Conservation (phyloP, 257 asterid species). For the Solanum okadae region DNA sequence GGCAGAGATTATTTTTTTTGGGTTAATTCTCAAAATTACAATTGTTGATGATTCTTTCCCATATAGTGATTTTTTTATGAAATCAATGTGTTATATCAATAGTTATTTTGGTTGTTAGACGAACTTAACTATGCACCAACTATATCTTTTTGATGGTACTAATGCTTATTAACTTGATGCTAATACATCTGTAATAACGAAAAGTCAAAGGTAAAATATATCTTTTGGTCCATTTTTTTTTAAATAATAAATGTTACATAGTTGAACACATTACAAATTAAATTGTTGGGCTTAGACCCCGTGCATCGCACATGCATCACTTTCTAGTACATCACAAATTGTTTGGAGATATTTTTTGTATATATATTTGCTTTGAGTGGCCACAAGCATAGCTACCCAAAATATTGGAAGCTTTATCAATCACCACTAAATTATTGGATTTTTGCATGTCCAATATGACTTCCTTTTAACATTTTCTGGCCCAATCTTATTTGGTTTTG, state of each 20-base stretch:
- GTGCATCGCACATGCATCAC: too few species aligned
- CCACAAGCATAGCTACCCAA: background rate
- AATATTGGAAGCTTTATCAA: background rate
- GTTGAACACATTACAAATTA: background rate
- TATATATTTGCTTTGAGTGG: background rate
- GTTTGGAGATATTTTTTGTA: background rate
- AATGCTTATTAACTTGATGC: too few species aligned
- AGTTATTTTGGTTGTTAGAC: too few species aligned
- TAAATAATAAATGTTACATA: background rate
- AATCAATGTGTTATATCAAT: too few species aligned
- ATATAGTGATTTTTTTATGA: too few species aligned
- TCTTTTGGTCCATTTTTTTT: background rate
- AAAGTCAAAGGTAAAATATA: background rate
- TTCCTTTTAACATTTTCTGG: background rate
- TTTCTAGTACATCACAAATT: background rate
- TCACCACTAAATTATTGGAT: background rate
- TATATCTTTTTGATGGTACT: too few species aligned
- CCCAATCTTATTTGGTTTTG: background rate
- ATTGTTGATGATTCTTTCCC: too few species aligned
- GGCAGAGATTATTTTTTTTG: fast-evolving
- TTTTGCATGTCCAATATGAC: background rate
- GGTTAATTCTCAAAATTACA: too few species aligned
- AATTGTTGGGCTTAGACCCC: background rate
- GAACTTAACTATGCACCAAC: too few species aligned
- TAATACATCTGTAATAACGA: too few species aligned